Evolutionary conservation across 176 grass and related monocot species (phyloP), one percentile per base, ranked within the genome.

Genomic region (Olyra latifolia): DNA sequence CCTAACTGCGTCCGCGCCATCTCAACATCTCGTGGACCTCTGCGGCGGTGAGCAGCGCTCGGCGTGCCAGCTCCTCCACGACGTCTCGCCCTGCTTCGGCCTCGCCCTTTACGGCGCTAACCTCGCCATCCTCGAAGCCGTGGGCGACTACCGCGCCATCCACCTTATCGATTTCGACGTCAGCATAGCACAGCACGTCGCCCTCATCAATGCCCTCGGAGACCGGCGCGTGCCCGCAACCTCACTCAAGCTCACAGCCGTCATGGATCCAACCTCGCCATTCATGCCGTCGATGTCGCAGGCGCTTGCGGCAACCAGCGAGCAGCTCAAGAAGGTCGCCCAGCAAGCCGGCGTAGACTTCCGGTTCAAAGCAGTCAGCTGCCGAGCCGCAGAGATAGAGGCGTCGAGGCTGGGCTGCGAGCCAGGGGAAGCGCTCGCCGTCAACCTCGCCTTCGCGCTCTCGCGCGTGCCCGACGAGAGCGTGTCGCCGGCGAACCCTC

Each of bases 391-490:
- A 0, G 86, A 99, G 62, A 74, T 98, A 39, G 90, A 98, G 7
- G 71, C 80, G 1, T 15, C 87, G 1, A 70, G 20, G 42, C 75
- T 97, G 29, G 66, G 91, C n/a, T 94, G 89, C 77, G 85, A 90
- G 45, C 75, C 83, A 1, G 95, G 84, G 17, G 95, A 97, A 75
- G 88, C 87, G n/a, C 66, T 97, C 73, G 91, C 87, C 0, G 95
- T 97, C 29, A 97, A 97, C 87, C 85, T 97, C 17, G 82, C 95
- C 62, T 97, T 94, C 54, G 82, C 82, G 14, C 80, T 97, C 49
- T 94, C 95, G 1, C 89, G 78, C 62, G 87, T 97, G 2, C 89
- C 89, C 7, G 95, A 97, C 72, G 95, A 97, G 72, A 97, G 95
- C 72, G 95, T 97, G 19, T 90, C 89, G 16, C 95, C 95, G 58